Percentiles rank a stretch among this genome's conserved stretches.
Conservation (phyloP, 345 rosid genomes). For the Syzygium oleosum region DNA sequence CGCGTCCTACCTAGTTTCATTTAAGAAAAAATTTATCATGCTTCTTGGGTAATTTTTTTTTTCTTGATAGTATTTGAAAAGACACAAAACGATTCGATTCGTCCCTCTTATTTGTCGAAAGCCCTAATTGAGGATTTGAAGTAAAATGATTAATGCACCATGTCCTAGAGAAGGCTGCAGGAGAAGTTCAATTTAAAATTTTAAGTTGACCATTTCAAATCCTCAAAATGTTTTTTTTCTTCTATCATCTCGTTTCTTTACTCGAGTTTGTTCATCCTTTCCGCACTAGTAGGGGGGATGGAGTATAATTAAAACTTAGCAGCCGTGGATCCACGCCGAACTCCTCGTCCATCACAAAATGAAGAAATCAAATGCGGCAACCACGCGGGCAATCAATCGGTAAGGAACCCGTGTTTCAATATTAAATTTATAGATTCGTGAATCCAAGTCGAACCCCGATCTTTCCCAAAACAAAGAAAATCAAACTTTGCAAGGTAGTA, state of each 20-base stretch:
- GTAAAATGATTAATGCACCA: background rate
- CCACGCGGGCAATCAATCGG: background rate
- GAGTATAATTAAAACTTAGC: background rate
- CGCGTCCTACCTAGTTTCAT: background rate
- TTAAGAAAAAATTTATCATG: background rate
- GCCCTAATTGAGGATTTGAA: too few relatives aligned
- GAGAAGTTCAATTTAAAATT: background rate
- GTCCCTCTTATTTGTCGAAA: background rate
- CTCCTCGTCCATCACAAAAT: background rate
- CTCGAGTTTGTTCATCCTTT: background rate
- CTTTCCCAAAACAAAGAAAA: too few relatives aligned
- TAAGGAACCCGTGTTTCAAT: background rate
- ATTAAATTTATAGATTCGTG: background rate
- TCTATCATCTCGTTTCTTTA: background rate
- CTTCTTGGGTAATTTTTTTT: too few relatives aligned
- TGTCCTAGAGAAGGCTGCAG: background rate
- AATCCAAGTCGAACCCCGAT: background rate
- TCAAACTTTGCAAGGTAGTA: too few relatives aligned
- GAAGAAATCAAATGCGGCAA: background rate
- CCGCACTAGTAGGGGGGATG: background rate
- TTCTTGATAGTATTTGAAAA: background rate
- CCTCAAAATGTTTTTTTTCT: background rate
- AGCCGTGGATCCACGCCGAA: background rate
- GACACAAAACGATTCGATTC: background rate
- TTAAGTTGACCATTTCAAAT: too few relatives aligned